Evolutionary conservation across 345 rosid genomes (phyloP), one percentile per base, ranked within the genome.

Genomic region (Theobroma cacao): DNA sequence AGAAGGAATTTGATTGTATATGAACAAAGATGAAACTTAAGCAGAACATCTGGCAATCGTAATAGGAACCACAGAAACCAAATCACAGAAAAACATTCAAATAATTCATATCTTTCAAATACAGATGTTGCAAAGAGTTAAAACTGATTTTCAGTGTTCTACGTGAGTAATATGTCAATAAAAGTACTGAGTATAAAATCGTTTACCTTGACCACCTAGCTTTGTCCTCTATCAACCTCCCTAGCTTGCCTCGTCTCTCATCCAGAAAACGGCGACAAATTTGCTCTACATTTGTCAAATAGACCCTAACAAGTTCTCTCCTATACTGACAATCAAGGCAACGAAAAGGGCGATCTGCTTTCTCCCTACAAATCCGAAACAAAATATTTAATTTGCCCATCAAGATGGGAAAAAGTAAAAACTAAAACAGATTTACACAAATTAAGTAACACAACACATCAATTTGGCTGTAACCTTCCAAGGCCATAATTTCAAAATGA

Each of bases 281-380:
- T 82, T 88, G 90, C 88, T 95, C 99, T 80, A 93, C 97, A 84
- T 95, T 89, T 81, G 88, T 85, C 91, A 92, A 80, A 82, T 93
- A 93, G 52, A 95, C 98, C 80, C 97, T 87, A 82, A 92, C 91
- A 86, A 95, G 97, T 84, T 95, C 99, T 85, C 93, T 89, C 86
- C 97, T 89, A 83, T 93, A 95, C 72, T 78, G 86, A 84, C 89
- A 83, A 82, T 86, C 89, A 78, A 95, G 99, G 90, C 99, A 95
- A 76, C 97, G 97, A 66, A 95, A 91, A 72, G 97, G 99, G 50
- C 91, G 88, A 68, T 95, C 99, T 77, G 93, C 88, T 83, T 86
- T 93, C 88, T 92, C 98, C 88, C 98, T 95, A 75, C 75, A 84
- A 84, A 66, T 73, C 24, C 75, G 73, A 80, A 59, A 15, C 62